Evolutionary conservation across 805 yeast species (phyloP), one percentile per base, ranked within the genome.

Genomic region (Zygoascus tannicola): DNA sequence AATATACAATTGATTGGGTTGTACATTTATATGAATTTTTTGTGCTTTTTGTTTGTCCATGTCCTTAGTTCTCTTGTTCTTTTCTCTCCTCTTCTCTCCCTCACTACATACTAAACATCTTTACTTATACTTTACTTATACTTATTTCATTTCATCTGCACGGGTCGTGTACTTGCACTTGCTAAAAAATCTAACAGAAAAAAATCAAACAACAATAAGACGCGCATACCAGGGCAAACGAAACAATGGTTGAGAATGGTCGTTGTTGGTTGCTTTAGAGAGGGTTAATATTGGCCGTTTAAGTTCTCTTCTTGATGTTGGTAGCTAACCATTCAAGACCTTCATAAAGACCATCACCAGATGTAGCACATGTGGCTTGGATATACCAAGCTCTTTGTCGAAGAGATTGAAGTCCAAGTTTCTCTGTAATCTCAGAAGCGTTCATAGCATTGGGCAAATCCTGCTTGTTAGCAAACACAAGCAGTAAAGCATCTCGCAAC

Each of bases 371-470:
- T 53, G 97, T 85, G 56, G 98, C 86, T 74, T 90, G 97, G 67
- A 92, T 90, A 74, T 84, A 90, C 98, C 98, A 92, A 62, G 95
- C 95, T 73, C 97, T 85, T 75, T 88, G 95, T 76, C 95, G 84
- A 68, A 92, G 82, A 45, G 96, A 85, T 69, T 88, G 96, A 65
- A 90, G 81, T 54, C 96, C 97, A 62, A 90, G 78, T 71, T 86
- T 87, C 72, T 87, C 96, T 58, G 97, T 87, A 68, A 90, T 85
- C 75, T 90, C 97, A 55, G 96, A 95, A 56, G 97, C 96, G 67
- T 85, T 85, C 97, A 90, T 88, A 59, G 97, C 97, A 64, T 88
- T 88, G 73, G 96, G 96, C 74, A 90, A 78, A 77, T 90, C 97
- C 76, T 90, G 97, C 72, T 90, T 90, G 78, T 90, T 90, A 59